A percentile compares a stretch with the other conserved stretches of the same genome.
These are phyloP conservation scores for Didymella pomorum DNA, from an alignment of 2,329 filamentous ascomycete species.

Conservation along the genomic window DNA sequence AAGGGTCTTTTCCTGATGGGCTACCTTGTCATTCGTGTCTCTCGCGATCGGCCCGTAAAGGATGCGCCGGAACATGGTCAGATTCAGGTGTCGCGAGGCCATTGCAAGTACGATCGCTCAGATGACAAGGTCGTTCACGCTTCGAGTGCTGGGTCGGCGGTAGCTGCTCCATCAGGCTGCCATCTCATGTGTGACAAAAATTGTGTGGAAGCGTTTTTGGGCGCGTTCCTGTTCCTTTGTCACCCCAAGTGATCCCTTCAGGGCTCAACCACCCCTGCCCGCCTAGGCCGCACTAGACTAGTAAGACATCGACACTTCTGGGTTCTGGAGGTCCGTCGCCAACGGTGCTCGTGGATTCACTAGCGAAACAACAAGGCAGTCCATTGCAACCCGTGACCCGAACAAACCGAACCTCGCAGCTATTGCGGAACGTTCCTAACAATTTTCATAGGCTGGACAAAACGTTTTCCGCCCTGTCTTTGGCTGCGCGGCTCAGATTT, in stretches of 20 bases:
- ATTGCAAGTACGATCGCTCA: constrained; percentile 3
- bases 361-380: constrained; percentile 13
- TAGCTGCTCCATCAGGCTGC: constrained; percentile 2
- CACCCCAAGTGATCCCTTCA: constrained; percentile 17
- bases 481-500: constrained; percentile 1
- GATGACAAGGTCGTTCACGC: neutral
- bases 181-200: constrained; percentile 5
- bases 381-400: constrained; percentile 9
- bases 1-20: neutral
- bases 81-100: constrained; percentile 4
- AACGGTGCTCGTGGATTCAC: constrained; percentile 19
- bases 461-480: neutral
- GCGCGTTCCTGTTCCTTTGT: constrained; percentile 18
- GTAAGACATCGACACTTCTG: constrained; percentile 21
- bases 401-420: neutral
- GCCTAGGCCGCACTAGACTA: constrained; percentile 19
- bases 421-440: neutral
- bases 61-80: constrained; percentile 14
- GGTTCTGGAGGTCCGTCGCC: constrained; percentile 14
- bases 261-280: constrained; percentile 16
- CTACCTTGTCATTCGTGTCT: neutral
- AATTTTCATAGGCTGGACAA: neutral
- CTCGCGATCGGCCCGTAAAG: constrained; percentile 16
- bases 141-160: neutral
- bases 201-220: constrained; percentile 10